Base-by-base conservation (phyloP, 352 stramenopile genomes). In the Phytophthora multivora region DNA sequence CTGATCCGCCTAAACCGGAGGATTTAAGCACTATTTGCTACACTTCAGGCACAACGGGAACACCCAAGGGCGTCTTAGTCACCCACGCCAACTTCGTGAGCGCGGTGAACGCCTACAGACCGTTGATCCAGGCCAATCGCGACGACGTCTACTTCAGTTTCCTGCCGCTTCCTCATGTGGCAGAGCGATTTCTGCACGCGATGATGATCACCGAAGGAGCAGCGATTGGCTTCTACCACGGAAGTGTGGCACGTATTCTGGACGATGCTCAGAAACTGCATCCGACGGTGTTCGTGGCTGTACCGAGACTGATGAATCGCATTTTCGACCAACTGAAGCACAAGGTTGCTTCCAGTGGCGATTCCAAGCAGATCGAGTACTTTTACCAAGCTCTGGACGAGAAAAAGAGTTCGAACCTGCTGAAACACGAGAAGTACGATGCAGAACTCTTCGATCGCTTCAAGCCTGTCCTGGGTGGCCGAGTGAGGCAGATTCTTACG, bases 131-230 rank as follows among this genome's bases (percentile, higher is more conserved):
- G 16, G 54, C 59, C 8, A 52, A 63, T 19, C 48, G 69, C n/a
- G 75, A 66, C 18, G 93, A 98, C 70, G 79, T 97, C 19, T 91
- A 98, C 68, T 73, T 98, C 16, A 97, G 86, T 25, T 98, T 98
- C 73, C 69, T 99, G 33, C 95, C 95, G n/a, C 64, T 99, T n/a
- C 84, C 95, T 0, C 96, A 99, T 70, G 95, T 98, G 43, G 97
- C 97, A 47, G 95, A 99, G 80, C 76, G 94, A 4, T 73, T 90
- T 13, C 70, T 98, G n/a, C 93, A 96, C 4, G 85, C 75, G 3
- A 77, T 86, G 19, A 87, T 98, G 89, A 25, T 94, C 97, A 69
- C 73, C 63, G 45, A 89, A 73, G 36, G 94, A 87, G 56, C 92
- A 81, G 23, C 79, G 79, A 42, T 89, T 95, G 21, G 73, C 1